Evolutionary conservation across 768 basidiomycete genomes (phyloP).

Genomic region (Dendrothele bispora): DNA sequence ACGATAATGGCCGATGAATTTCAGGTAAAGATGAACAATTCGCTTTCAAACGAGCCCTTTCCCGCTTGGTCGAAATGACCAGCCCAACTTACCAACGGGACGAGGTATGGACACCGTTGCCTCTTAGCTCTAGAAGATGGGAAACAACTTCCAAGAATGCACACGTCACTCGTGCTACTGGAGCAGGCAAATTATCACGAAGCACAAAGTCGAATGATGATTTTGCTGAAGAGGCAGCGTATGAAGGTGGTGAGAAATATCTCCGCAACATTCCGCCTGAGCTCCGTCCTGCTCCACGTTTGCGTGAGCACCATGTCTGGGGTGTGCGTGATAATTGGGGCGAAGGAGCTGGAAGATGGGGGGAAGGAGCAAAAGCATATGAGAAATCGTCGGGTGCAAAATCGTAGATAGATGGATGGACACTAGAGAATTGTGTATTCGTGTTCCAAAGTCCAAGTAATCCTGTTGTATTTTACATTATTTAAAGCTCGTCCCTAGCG

Average conservation of each 20-base stretch:
- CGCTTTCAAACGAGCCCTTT: slow-evolving; percentile 62
- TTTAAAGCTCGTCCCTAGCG: slow-evolving; percentile 54
- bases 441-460: no score
- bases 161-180: no score
- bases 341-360: slow-evolving; percentile 18
- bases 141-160: slow-evolving; percentile 20
- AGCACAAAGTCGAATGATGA: slow-evolving; percentile 7
- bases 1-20: neutral
- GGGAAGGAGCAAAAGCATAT: slow-evolving; percentile 18
- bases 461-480: no score
- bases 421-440: no score
- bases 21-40: slow-evolving; percentile 62
- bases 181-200: neutral
- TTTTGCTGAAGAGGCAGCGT: slow-evolving; percentile 23
- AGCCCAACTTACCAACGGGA: slow-evolving; percentile 32
- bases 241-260: slow-evolving; percentile 1
- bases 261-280: neutral
- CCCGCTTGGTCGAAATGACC: slow-evolving; percentile 58
- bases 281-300: slow-evolving; percentile 30
- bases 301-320: slow-evolving; percentile 37
- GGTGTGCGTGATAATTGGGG: slow-evolving; percentile 41
- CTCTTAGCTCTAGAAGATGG: slow-evolving; percentile 30
- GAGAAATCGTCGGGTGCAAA: no score
- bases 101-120: slow-evolving; percentile 36
- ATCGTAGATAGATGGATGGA: no score